Evolutionary conservation across 1,284 basidiomycete genomes (phyloP), one percentile per base, ranked within the genome.

Genomic region (Calocybe gambosa): DNA sequence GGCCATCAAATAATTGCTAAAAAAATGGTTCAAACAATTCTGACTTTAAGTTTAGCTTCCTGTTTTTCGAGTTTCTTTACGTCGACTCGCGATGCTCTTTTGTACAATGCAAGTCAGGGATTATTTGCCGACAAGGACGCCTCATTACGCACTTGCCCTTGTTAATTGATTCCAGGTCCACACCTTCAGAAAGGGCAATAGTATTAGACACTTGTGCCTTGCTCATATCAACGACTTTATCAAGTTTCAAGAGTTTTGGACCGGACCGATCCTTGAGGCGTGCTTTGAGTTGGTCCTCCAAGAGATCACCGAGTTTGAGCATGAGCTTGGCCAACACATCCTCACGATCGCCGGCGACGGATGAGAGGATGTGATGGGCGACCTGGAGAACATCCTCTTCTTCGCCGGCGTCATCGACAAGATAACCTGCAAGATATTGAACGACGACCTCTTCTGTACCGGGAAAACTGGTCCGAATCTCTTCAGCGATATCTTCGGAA

Each of bases 21-120:
- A 12, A 38, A 35, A 40, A 16, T n/a, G n/a, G 19, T 34, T 37
- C 5, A 25, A 10, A 29, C 21, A 40, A 34, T 38, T 31, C 21
- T 45, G 50, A 82, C 86, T 72, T 86, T 86, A 51, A 99, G 84
- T 67, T 99, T 99, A 2, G 93, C 92, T 67, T 99, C 96, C 57
- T 96, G 93, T 66, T 98, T 98, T 65, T 97, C 96, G 13, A 99
- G 81, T 62, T 97, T 98, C 70, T 92, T 94, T 53, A 99, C 81
- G 71, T 99, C 96, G 47, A 99, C 96, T 39, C 91, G 86, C 39
- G 93, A 94, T 25, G 90, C 91, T 66, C 90, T 90, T 55, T 35
- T 43, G 4, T 10, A 50, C 57, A 39, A 46, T 33, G 37, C 47
- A 33, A 37, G 21, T 55, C 50, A 50, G 42, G 47, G 29, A 47